Conservation (phyloP, 768 basidiomycete genomes). For the Boletus rex-veris region DNA sequence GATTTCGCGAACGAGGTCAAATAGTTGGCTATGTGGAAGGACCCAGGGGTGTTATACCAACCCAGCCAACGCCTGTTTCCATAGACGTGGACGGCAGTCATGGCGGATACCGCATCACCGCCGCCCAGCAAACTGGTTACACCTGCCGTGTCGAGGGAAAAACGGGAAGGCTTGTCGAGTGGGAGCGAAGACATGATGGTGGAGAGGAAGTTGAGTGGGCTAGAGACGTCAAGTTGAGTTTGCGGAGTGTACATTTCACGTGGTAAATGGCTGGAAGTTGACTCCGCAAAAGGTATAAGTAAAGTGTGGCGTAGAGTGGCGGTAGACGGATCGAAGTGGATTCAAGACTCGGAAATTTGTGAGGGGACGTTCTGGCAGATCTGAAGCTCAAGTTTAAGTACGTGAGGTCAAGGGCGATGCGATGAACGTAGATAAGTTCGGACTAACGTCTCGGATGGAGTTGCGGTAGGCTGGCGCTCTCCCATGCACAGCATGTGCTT, state of each 20-base stretch:
- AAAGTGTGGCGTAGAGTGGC: background rate
- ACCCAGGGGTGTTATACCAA: constrained; percentile 35
- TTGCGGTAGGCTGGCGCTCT: no score
- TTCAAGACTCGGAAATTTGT: no score
- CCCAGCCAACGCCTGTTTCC: constrained; percentile 27
- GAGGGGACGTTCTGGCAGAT: no score
- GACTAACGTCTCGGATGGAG: no score
- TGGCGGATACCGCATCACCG: constrained; percentile 29
- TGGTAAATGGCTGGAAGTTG: background rate
- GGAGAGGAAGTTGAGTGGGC: background rate
- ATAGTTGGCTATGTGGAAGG: constrained; percentile 25
- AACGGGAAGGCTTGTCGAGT: constrained; percentile 1
- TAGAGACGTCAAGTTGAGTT: background rate
- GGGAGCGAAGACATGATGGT: background rate
- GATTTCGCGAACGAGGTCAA: constrained; percentile 18
- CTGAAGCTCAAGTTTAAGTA: no score
- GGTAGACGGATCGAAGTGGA: no score
- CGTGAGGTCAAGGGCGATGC: no score
- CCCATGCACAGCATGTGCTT: no score
- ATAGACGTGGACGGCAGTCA: constrained; percentile 29
- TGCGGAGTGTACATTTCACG: constrained; percentile 4
- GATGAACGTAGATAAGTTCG: no score
- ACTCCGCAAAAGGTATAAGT: no score
- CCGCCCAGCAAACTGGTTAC: constrained; percentile 29
- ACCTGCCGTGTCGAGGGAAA: constrained; percentile 24